Base-by-base conservation (phyloP, 179 eudicot genomes). In the Gypsophila paniculata region DNA sequence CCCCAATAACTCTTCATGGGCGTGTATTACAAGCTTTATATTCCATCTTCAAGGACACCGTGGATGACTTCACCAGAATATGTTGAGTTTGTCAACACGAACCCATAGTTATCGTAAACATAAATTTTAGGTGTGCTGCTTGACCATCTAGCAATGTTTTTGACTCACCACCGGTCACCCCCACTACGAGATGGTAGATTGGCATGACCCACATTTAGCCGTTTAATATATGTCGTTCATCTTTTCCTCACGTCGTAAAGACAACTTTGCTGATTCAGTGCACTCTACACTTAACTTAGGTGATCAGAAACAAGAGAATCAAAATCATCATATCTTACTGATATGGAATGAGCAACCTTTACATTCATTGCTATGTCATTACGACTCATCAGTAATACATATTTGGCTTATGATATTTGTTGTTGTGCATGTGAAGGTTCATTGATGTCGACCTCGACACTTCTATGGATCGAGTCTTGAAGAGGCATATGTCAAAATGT, bases 401-500 rank as follows among this genome's bases (percentile, higher is more conserved):
- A 25, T 26, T 26, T 48, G 46, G n/a, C 13, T 32, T 72, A 39
- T 0, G 7, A 34, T 58, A 21, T 46, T 22, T 17, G 25, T 12
- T 64, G 58, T 34, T 38, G 39, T 48, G 34, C 55, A 25, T 60
- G 32, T 76, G 71, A 82, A 94, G 97, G 99, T 94, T 91, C 82
- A 79, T 94, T 23, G 97, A 94, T 48, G 81, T 94, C 21, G 89
- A 89, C 81, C 79, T 91, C 61, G 87, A 88, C 60, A 84, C 77
- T 74, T 78, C 99, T 26, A 91, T 94, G 99, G 72, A 82, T 62
- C 89, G 99, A 38, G 97, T 94, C 58, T 15, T 86, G 64, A 88
- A 78, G 85, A 85, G 99, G 78, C 99, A 94, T 77, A 82, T 94
- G 55, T 77, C 89, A 61, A 87, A 78, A 63, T 74, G 94, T 83